These are phyloP conservation scores for Sisymbrium irio DNA, from an alignment of 345 rosid species.

Conservation along the genomic window DNA sequence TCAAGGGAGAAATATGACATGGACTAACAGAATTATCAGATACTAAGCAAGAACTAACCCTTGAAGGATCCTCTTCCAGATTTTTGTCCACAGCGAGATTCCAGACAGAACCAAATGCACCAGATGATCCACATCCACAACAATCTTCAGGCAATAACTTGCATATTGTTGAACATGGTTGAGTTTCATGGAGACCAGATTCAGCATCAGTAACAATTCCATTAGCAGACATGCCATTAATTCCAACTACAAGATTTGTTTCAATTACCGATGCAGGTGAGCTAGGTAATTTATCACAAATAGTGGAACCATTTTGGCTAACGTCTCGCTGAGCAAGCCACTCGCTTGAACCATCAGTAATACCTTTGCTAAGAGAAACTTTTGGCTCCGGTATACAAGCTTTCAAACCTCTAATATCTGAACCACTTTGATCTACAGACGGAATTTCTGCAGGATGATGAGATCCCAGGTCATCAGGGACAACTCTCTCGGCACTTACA, in stretches of 20 bases:
- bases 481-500: conserved; percentile 31
- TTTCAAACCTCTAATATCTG: conserved; percentile 24
- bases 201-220: conserved; percentile 27
- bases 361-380: conserved; percentile 28
- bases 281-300: conserved; percentile 35
- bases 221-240: conserved; percentile 24
- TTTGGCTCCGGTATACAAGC: conserved; percentile 31
- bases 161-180: conserved; percentile 24
- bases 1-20: conserved; percentile 18
- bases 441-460: conserved; percentile 32
- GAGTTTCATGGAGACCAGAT: conserved; percentile 30
- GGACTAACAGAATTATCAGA: conserved; percentile 32
- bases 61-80: conserved; percentile 23
- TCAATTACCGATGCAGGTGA: conserved; percentile 22
- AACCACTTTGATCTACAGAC: conserved; percentile 11
- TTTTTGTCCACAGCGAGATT: conserved; percentile 30
- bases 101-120: conserved; percentile 32
- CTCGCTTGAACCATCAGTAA: conserved; percentile 22
- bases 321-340: conserved; percentile 34
- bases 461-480: conserved; percentile 38
- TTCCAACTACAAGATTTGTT: conserved; percentile 31
- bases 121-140: conserved; percentile 36
- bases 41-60: conserved; percentile 22
- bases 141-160: conserved; percentile 25
- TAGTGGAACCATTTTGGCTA: conserved; percentile 35